A percentile compares a stretch with the other conserved stretches of the same genome.
phyloP scores from a whole-genome alignment of 345 rosid genomes.

The Angophora floribunda region DNA sequence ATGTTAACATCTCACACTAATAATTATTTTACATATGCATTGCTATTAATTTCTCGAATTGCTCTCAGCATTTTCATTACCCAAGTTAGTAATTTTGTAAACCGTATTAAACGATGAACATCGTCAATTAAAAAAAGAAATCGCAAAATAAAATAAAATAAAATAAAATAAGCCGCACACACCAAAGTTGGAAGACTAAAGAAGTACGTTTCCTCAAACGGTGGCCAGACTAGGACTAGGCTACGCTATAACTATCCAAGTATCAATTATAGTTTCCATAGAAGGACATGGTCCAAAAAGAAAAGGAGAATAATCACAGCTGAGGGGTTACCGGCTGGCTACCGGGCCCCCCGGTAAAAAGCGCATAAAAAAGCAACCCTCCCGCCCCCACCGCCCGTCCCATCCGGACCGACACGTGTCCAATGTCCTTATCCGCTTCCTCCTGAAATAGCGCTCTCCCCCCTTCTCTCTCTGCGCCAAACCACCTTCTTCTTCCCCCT shows the following conservation, averaged over 20 bases:
- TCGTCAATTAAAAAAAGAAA: not conserved
- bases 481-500: not conserved
- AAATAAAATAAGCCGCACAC: not conserved
- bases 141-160: not conserved
- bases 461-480: too few species aligned
- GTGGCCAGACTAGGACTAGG: not conserved
- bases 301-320: not conserved
- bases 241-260: not conserved
- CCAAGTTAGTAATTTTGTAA: not conserved
- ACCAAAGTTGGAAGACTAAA: not conserved
- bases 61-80: not conserved
- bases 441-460: not conserved
- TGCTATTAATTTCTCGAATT: not conserved
- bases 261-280: not conserved
- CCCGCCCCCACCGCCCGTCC: not conserved
- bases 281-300: not conserved
- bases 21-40: not conserved
- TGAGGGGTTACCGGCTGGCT: not conserved
- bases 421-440: not conserved
- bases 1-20: not conserved
- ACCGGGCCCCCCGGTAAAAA: not conserved
- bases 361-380: not conserved
- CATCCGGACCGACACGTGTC: not conserved
- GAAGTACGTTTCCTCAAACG: not conserved
- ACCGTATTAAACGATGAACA: not conserved